Conservation (phyloP, 306 rosid genomes). For the Sphenostylis stenocarpa region DNA sequence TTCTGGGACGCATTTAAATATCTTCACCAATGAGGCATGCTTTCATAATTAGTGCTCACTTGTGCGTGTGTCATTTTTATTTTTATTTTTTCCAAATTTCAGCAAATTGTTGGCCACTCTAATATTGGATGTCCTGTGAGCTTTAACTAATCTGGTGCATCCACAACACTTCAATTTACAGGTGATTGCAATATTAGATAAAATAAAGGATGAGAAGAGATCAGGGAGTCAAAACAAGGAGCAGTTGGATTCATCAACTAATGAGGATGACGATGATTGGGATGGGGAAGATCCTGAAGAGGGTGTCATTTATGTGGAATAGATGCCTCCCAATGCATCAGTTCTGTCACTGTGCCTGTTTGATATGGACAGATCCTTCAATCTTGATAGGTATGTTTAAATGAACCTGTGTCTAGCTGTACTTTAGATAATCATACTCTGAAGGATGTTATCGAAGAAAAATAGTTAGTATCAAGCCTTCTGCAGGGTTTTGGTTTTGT, state of each 20-base stretch:
- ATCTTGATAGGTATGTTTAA: constrained; percentile 50
- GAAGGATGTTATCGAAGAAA: neutral
- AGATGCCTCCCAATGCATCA: constrained; percentile 36
- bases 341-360: constrained; percentile 16
- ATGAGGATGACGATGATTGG: constrained; percentile 56
- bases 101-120: neutral
- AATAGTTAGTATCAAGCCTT: constrained; percentile 4
- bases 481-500: constrained; percentile 6
- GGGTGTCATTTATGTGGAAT: constrained; percentile 76
- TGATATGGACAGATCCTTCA: constrained; percentile 25
- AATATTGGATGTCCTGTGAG: neutral
- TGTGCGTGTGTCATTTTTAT: neutral
- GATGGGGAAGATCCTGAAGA: constrained; percentile 70
- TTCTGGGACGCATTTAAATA: too few species aligned
- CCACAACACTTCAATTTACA: constrained; percentile 38
- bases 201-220: constrained; percentile 65
- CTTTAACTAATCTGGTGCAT: constrained; percentile 25
- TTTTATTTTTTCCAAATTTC: too few species aligned
- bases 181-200: constrained; percentile 89
- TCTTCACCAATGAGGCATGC: too few species aligned
- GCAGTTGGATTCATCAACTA: constrained; percentile 42
- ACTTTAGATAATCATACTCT: neutral
- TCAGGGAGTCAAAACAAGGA: constrained; percentile 34
- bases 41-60: too few species aligned
- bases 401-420: constrained; percentile 4